A percentile compares a stretch with the other conserved stretches of the same genome.
These are phyloP conservation scores for Serendipita vermifera DNA, from an alignment of 768 basidiomycete genomes.

Conservation along the genomic window DNA sequence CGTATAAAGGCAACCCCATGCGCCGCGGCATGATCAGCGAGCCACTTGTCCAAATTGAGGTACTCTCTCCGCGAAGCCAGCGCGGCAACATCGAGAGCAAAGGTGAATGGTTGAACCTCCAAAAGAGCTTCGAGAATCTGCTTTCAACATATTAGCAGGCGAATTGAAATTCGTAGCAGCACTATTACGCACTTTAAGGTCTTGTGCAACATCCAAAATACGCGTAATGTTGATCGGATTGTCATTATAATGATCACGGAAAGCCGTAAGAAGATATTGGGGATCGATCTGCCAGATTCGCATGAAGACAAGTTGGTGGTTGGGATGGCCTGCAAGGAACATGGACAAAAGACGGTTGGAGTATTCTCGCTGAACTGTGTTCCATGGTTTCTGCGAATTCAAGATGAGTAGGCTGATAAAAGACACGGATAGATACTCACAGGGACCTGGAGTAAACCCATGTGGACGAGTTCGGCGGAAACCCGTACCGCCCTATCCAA, in stretches of 20 bases:
- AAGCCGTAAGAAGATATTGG: constrained; percentile 70
- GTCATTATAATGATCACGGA: constrained; percentile 85
- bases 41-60: constrained; percentile 93
- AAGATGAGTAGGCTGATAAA: too few species aligned
- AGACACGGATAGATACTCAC: constrained; percentile 35
- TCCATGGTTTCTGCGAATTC: constrained; percentile 83
- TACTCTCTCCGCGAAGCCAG: constrained; percentile 87
- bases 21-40: constrained; percentile 69
- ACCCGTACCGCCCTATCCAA: constrained; percentile 87
- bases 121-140: constrained; percentile 88
- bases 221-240: constrained; percentile 87
- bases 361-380: constrained; percentile 76
- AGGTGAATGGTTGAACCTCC: constrained; percentile 75
- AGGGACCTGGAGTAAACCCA: constrained; percentile 82
- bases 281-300: constrained; percentile 88
- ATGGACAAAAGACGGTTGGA: constrained; percentile 71
- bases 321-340: constrained; percentile 87
- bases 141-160: neutral
- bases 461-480: constrained; percentile 84
- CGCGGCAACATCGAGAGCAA: constrained; percentile 88
- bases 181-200: constrained; percentile 57
- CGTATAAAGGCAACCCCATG: constrained; percentile 81
- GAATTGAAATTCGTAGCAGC: neutral
- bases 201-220: constrained; percentile 89
- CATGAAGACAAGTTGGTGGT: constrained; percentile 95